A percentile compares a stretch with the other conserved stretches of the same genome.
phyloP scores from a whole-genome alignment of 2,329 filamentous ascomycete genomes.

The Aspergillus sp. region DNA sequence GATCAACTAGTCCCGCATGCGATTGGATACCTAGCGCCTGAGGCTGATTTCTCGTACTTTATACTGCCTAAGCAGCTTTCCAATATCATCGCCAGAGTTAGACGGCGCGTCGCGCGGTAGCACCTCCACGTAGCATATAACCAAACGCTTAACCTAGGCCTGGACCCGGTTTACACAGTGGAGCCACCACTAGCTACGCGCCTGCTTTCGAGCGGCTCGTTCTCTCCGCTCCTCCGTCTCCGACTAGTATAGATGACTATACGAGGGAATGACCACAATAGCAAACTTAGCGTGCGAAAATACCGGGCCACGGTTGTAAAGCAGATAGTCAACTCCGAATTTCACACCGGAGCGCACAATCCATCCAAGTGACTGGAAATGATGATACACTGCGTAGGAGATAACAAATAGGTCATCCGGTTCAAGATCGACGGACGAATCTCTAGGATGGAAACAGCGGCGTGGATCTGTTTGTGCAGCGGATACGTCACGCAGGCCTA shows the following conservation, averaged over 20 bases:
- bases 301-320: conserved; percentile 86
- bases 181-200: conserved; percentile 46
- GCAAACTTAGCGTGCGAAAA: conserved; percentile 95
- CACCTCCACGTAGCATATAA: conserved; percentile 85
- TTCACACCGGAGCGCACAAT: conserved; percentile 87
- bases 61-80: conserved; percentile 57
- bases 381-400: conserved; percentile 84
- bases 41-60: conserved; percentile 71
- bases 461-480: too few species aligned
- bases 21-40: conserved; percentile 74
- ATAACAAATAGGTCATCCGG: conserved; percentile 79
- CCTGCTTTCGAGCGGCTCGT: conserved; percentile 40
- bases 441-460: conserved; percentile 56
- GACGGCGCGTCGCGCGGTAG: conserved; percentile 55
- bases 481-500: too few species aligned
- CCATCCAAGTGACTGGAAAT: conserved; percentile 93
- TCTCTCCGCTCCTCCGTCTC: conserved; percentile 40
- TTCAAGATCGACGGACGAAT: conserved; percentile 37
- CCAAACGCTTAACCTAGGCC: conserved; percentile 81
- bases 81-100: conserved; percentile 46
- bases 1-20: conserved; percentile 55
- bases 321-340: conserved; percentile 87
- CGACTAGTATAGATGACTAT: conserved; percentile 63
- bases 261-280: conserved; percentile 73
- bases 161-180: conserved; percentile 86